Evolutionary conservation across 345 rosid species (phyloP).

Genomic region (Ceriops zippeliana): DNA sequence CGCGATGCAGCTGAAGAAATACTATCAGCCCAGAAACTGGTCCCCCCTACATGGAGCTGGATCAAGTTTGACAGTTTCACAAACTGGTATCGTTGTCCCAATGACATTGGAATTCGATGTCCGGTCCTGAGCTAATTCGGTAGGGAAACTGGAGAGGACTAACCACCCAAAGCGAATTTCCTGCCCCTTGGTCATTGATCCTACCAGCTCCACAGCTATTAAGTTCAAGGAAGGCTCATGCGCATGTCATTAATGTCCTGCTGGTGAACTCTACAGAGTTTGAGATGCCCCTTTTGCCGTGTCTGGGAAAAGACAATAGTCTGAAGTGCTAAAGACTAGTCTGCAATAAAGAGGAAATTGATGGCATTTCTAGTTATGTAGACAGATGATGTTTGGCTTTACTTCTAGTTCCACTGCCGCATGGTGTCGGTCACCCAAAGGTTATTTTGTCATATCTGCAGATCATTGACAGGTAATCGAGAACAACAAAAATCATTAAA

Average conservation of each 20-base stretch:
- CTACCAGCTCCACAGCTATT: constrained; percentile 50
- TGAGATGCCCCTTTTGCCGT: too few relatives aligned
- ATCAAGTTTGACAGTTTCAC: constrained; percentile 45
- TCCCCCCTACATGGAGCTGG: constrained; percentile 68
- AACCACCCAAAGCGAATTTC: constrained; percentile 49
- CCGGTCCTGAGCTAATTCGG: constrained; percentile 63
- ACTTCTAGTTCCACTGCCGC: too few relatives aligned
- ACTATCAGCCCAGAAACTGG: constrained; percentile 53
- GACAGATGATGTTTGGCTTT: too few relatives aligned
- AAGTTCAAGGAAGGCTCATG: constrained; percentile 39
- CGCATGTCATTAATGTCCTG: constrained; percentile 16
- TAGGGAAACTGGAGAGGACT: constrained; percentile 68
- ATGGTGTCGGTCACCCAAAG: too few relatives aligned
- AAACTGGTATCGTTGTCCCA: constrained; percentile 45
- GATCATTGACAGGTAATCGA: too few relatives aligned
- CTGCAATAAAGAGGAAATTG: too few relatives aligned
- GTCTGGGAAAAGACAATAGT: too few relatives aligned
- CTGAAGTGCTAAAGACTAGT: too few relatives aligned
- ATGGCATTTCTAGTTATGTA: too few relatives aligned
- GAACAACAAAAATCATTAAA: too few relatives aligned
- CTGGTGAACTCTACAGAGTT: not conserved
- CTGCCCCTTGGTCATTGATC: constrained; percentile 62
- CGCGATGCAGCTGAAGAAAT: constrained; percentile 59
- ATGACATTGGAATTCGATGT: constrained; percentile 52
- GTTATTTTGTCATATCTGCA: too few relatives aligned